A percentile compares a stretch with the other conserved stretches of the same genome.
These are phyloP conservation scores for Zalaria sp. DNA, from an alignment of 2,329 filamentous ascomycete species.

Conservation along the genomic window DNA sequence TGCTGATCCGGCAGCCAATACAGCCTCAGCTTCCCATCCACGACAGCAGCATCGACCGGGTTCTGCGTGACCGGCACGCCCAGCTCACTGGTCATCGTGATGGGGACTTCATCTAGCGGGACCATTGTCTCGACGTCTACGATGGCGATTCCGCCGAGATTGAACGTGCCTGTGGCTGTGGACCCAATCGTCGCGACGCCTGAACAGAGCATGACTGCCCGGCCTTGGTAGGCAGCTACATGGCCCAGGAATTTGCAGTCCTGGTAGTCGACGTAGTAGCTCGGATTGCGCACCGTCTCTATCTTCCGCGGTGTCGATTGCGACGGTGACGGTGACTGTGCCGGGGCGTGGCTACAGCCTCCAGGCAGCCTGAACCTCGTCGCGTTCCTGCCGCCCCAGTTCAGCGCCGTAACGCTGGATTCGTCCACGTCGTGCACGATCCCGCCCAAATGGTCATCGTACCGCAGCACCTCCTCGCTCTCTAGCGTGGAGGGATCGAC, in stretches of 20 bases:
- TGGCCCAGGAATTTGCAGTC: slow-evolving; percentile 38
- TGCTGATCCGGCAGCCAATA: slow-evolving; percentile 35
- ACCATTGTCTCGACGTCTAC: slow-evolving; percentile 32
- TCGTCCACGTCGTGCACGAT: slow-evolving; percentile 27
- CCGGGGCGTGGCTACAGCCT: slow-evolving; percentile 1
- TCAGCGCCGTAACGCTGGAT: slow-evolving; percentile 25
- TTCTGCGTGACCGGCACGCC: slow-evolving; percentile 33
- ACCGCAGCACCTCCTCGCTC: slow-evolving; percentile 17
- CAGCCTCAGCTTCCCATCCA: slow-evolving; percentile 30
- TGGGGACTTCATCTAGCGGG: slow-evolving; percentile 32
- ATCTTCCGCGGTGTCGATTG: slow-evolving; percentile 1
- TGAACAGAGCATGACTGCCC: slow-evolving; percentile 33
- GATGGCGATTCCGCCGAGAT: slow-evolving; percentile 33
- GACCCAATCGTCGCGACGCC: slow-evolving; percentile 25
- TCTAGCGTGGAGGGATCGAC: slow-evolving; percentile 24
- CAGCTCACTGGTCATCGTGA: slow-evolving; percentile 25
- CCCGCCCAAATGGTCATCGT: slow-evolving; percentile 31
- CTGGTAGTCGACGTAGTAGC: slow-evolving; percentile 35
- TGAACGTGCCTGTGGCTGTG: slow-evolving; percentile 6
- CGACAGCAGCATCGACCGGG: slow-evolving; percentile 32
- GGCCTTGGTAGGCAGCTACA: slow-evolving; percentile 19
- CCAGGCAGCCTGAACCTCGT: slow-evolving; percentile 21
- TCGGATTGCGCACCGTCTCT: slow-evolving; percentile 22
- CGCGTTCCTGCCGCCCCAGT: slow-evolving; percentile 33
- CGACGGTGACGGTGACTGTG: no score